Evolutionary conservation across 2,329 filamentous ascomycete species (phyloP).

Genomic region (Aurifilum marmelostoma): DNA sequence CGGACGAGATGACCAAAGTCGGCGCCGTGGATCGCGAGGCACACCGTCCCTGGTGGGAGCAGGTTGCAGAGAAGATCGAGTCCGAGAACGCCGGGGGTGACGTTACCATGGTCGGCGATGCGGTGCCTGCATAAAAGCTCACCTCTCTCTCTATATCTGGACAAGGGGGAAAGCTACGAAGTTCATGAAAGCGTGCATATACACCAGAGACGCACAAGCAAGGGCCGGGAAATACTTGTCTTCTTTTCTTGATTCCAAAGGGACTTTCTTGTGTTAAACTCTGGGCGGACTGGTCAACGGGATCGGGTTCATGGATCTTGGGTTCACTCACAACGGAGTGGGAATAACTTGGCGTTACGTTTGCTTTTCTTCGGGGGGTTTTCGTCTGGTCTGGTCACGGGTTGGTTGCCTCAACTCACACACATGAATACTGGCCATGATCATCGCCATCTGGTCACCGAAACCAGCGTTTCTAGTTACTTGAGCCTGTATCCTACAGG

Average conservation of each 20-base stretch:
- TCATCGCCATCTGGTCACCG: neutral
- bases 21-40: constrained; percentile 69
- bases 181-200: constrained; percentile 2
- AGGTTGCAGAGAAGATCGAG: constrained; percentile 60
- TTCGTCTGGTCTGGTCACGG: neutral
- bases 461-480: neutral
- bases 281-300: neutral
- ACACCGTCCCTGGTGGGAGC: constrained; percentile 73
- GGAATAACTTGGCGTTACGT: neutral
- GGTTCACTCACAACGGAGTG: neutral
- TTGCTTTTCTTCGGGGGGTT: neutral
- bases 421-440: neutral
- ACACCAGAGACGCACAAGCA: neutral
- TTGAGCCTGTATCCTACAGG: neutral
- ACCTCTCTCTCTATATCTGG: too few relatives aligned
- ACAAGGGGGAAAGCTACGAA: neutral
- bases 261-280: neutral
- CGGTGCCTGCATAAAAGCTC: neutral
- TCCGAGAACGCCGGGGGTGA: neutral
- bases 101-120: neutral
- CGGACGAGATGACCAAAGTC: constrained; percentile 68
- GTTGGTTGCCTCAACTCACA: neutral
- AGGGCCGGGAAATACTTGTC: neutral
- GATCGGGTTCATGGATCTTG: neutral
- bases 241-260: neutral